Evolutionary conservation across 2,329 filamentous ascomycete species (phyloP).

Genomic region (Torrubiella hemipterigena): DNA sequence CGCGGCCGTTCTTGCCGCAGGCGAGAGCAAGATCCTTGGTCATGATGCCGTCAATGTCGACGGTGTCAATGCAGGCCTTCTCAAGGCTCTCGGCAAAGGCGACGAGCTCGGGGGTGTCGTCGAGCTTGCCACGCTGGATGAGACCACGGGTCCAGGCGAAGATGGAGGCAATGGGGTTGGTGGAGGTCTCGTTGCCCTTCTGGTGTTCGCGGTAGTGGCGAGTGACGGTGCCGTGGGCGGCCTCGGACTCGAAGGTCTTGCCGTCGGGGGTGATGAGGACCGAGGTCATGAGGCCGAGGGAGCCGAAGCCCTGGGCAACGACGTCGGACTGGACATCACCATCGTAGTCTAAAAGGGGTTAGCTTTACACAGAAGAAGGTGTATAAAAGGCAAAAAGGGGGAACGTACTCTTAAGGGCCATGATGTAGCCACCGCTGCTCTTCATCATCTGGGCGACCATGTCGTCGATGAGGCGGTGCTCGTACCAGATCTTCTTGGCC

Average conservation of each 20-base stretch:
- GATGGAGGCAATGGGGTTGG: conserved; percentile 97
- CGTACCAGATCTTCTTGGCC: conserved; percentile 92
- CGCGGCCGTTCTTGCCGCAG: conserved; percentile 74
- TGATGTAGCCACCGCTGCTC: conserved; percentile 90
- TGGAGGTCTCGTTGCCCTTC: conserved; percentile 93
- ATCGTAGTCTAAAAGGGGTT: conserved; percentile 65
- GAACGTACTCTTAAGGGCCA: conserved; percentile 88
- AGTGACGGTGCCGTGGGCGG: conserved; percentile 95
- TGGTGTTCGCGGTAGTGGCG: conserved; percentile 98
- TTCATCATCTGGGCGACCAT: conserved; percentile 99
- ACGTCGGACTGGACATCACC: conserved; percentile 98
- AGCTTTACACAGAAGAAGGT: conserved; percentile 3
- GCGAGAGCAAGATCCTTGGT: conserved; percentile 98
- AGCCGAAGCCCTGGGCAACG: conserved; percentile 95
- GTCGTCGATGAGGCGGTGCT: conserved; percentile 97
- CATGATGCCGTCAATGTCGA: conserved; percentile 92
- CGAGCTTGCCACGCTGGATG: conserved; percentile 83
- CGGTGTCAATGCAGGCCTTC: conserved; percentile 86
- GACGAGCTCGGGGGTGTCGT: conserved; percentile 83
- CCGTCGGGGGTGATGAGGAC: conserved; percentile 94
- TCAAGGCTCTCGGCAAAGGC: conserved; percentile 87
- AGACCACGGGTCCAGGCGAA: conserved; percentile 98
- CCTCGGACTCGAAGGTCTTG: conserved; percentile 94
- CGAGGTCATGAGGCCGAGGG: conserved; percentile 95
- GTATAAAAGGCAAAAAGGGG: conserved; percentile 1